Evolutionary conservation across 768 basidiomycete species (phyloP).

Genomic region (Russula brevipes): DNA sequence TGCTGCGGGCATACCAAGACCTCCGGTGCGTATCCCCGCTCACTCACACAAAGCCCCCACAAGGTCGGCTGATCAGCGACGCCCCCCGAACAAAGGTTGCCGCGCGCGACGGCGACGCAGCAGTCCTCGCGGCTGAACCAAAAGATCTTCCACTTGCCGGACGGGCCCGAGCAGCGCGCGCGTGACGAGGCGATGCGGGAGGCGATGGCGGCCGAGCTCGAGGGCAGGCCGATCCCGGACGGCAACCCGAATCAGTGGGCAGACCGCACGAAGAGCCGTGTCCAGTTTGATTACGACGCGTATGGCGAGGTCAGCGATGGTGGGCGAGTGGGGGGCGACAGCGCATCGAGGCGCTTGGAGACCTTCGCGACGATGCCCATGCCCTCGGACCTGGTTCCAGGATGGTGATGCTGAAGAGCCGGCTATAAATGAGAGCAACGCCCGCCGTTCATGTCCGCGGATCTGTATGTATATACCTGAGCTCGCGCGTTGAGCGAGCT

Average conservation of each 20-base stretch:
- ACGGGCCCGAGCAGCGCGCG: constrained; percentile 47
- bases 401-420: background rate
- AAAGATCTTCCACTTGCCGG: constrained; percentile 49
- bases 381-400: background rate
- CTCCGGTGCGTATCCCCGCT: constrained; percentile 35
- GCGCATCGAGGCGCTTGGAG: constrained; percentile 8
- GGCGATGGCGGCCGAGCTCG: constrained; percentile 42
- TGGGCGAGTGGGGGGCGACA: constrained; percentile 36
- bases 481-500: no score
- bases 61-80: background rate
- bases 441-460: background rate
- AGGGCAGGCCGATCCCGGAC: constrained; percentile 26
- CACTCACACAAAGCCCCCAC: no score
- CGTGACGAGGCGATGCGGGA: constrained; percentile 48
- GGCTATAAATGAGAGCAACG: background rate
- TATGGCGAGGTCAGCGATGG: constrained; percentile 49
- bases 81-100: constrained; percentile 25
- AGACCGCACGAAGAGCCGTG: constrained; percentile 44
- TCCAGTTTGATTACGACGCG: constrained; percentile 52
- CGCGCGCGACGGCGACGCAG: constrained; percentile 48
- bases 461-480: no score
- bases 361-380: no score
- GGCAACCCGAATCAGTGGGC: constrained; percentile 55
- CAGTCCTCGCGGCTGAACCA: constrained; percentile 46
- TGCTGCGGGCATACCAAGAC: constrained; percentile 48